A percentile compares a stretch with the other conserved stretches of the same genome.
Conservation (phyloP, 179 eudicot species). For the Nepenthes alata region DNA sequence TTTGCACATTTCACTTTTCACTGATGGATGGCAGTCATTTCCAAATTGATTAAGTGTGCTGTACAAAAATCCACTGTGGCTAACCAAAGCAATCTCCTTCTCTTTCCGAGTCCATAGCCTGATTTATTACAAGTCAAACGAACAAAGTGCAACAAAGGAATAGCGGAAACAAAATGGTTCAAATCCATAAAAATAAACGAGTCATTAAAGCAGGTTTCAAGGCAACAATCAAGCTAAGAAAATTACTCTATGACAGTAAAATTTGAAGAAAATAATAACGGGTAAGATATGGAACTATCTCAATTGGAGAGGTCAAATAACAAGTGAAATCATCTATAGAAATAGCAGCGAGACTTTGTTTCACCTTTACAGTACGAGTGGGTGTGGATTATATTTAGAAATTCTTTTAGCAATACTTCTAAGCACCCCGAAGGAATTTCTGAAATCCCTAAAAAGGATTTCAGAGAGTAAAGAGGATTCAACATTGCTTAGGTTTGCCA, state of each 20-base stretch:
- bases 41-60: constrained; percentile 12
- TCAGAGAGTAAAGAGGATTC: background rate
- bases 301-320: background rate
- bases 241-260: background rate
- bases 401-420: no score
- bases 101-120: constrained; percentile 26
- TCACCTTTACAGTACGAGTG: no score
- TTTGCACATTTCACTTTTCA: constrained; percentile 4
- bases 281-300: background rate
- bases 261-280: background rate
- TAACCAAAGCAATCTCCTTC: constrained; percentile 27
- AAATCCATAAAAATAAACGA: no score
- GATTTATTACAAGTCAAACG: background rate
- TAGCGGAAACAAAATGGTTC: no score
- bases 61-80: constrained; percentile 23
- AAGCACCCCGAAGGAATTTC: no score
- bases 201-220: no score
- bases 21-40: constrained; percentile 1
- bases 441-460: no score
- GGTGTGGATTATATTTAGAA: no score
- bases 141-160: no score
- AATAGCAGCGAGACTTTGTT: no score
- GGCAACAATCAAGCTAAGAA: background rate
- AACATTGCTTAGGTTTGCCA: background rate
- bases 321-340: background rate